Percentiles rank a stretch among this genome's conserved stretches.
Evolutionary conservation across 331 rosid genomes (phyloP).

Genomic region (Rosa hybrid): DNA sequence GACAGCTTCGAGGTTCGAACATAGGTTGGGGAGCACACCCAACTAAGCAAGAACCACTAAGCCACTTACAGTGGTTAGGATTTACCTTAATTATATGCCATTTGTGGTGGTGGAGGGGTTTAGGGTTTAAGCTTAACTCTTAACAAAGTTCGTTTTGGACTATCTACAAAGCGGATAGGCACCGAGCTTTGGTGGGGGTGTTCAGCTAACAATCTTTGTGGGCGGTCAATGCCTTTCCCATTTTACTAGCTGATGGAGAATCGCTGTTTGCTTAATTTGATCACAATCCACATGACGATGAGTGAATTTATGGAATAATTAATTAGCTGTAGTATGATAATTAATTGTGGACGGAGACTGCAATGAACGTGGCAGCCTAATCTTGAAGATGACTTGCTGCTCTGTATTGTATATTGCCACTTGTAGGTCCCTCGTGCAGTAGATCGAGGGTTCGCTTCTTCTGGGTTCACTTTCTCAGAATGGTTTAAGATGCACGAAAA

Average conservation of each 20-base stretch:
- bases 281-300: slow-evolving; percentile 5
- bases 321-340: background rate
- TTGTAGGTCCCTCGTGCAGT: slow-evolving; percentile 18
- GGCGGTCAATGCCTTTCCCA: slow-evolving; percentile 18
- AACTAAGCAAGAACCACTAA: too few species aligned
- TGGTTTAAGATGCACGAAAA: slow-evolving; percentile 51
- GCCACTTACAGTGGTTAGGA: background rate
- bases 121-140: slow-evolving; percentile 26
- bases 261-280: background rate
- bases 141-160: slow-evolving; percentile 21
- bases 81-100: background rate
- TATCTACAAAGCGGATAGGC: slow-evolving; percentile 34
- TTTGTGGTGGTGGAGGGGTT: slow-evolving; percentile 10
- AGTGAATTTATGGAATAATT: background rate
- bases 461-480: slow-evolving; percentile 12
- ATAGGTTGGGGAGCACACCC: too few species aligned
- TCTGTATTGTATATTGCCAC: slow-evolving; percentile 19
- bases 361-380: slow-evolving; percentile 40
- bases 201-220: slow-evolving; percentile 8
- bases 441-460: slow-evolving; percentile 10
- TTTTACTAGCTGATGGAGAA: background rate
- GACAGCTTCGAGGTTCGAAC: too few species aligned
- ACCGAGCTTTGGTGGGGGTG: slow-evolving; percentile 39
- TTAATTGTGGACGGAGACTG: slow-evolving; percentile 6
- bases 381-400: slow-evolving; percentile 17